A percentile compares a stretch with the other conserved stretches of the same genome.
phyloP scores from a whole-genome alignment of 1,284 basidiomycete species.

The Athelia psychrophila region DNA sequence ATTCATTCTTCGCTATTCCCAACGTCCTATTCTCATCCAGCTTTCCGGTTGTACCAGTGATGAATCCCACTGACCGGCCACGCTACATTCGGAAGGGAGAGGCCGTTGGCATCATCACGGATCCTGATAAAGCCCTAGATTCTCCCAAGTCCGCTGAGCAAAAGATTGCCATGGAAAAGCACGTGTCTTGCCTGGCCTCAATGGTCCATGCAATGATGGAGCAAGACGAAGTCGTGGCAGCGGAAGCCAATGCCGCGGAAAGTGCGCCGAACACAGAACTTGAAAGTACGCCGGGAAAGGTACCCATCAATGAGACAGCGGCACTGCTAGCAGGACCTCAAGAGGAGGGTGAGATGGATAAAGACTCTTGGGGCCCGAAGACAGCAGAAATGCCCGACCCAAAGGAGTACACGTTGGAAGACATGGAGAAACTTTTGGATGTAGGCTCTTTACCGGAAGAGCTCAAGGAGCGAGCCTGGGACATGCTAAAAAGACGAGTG shows the following conservation, averaged over 20 bases:
- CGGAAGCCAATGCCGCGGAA: too few relatives aligned
- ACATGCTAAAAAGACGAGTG: slow-evolving; percentile 10
- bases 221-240: too few relatives aligned
- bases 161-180: not conserved
- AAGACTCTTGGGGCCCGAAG: not conserved
- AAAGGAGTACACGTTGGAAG: slow-evolving; percentile 4
- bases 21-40: not conserved
- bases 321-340: too few relatives aligned
- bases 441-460: slow-evolving; percentile 13
- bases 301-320: too few relatives aligned
- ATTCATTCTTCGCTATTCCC: not conserved
- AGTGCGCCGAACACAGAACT: too few relatives aligned
- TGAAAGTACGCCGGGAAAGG: too few relatives aligned
- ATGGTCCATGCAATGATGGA: too few relatives aligned
- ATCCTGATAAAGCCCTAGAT: not conserved
- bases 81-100: not conserved
- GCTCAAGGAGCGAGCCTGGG: slow-evolving; percentile 1
- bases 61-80: not conserved
- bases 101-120: not conserved
- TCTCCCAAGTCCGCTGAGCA: not conserved
- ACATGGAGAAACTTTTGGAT: slow-evolving; percentile 9
- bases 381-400: slow-evolving; percentile 9
- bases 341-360: too few relatives aligned
- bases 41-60: not conserved
- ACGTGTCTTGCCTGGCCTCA: too few relatives aligned